Percentiles rank a stretch among this genome's conserved stretches.
phyloP scores from a whole-genome alignment of 1,139 yeast species.

The Hansenula sp. region DNA sequence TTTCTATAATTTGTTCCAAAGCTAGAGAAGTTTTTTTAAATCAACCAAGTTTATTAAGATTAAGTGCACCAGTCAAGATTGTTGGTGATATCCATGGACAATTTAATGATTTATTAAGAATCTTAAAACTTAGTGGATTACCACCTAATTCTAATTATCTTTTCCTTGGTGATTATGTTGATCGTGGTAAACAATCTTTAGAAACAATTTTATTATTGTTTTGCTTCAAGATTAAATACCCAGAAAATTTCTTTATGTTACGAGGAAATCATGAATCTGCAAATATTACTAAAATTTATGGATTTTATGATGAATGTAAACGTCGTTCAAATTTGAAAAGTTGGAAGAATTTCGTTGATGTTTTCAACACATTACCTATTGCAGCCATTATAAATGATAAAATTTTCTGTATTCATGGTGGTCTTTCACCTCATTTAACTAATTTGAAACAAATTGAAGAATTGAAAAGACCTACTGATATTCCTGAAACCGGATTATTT shows the following conservation, averaged over 20 bases:
- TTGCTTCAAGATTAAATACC: conserved; percentile 76
- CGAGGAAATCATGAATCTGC: conserved; percentile 89
- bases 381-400: conserved; percentile 85
- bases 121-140: conserved; percentile 72
- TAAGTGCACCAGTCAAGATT: conserved; percentile 81
- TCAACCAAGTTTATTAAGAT: conserved; percentile 73
- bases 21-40: conserved; percentile 67
- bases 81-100: conserved; percentile 92
- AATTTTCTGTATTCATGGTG: conserved; percentile 88
- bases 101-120: conserved; percentile 68
- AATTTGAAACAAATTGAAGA: conserved; percentile 64
- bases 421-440: conserved; percentile 72
- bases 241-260: conserved; percentile 77
- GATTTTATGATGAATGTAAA: conserved; percentile 86
- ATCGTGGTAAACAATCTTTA: conserved; percentile 78
- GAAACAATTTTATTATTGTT: conserved; percentile 72
- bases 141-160: conserved; percentile 79
- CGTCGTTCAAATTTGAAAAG: conserved; percentile 61
- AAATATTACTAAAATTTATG: conserved; percentile 78
- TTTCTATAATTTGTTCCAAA: conserved; percentile 60
- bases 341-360: conserved; percentile 80
- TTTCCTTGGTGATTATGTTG: conserved; percentile 84
- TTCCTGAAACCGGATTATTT: conserved; percentile 77
- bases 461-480: conserved; percentile 79
- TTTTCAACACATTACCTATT: conserved; percentile 79